Base-by-base conservation (phyloP, 805 yeast species). In the Saccharomycopsis selenospora region DNA sequence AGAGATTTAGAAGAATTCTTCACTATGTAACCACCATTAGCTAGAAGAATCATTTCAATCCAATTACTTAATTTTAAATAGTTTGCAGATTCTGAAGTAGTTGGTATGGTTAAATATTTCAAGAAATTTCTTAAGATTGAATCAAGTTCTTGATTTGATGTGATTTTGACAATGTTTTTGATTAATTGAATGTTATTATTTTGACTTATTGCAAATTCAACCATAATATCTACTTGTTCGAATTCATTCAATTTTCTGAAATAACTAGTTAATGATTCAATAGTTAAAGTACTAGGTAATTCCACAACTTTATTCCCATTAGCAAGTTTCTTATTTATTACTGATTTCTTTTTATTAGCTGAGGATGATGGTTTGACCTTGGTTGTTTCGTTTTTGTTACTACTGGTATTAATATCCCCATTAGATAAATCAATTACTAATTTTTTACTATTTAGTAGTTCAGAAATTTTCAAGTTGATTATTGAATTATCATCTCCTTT, bases 51-150 rank as follows among this genome's bases (percentile, higher is more conserved):
- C 40, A 41, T n/a, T 25, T 36, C 38, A 20, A 52, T 36, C 55
- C 55, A 52, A 36, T 52, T 52, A n/a, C 25, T n/a, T 4, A 52
- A 30, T 27, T 40, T 44, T 29, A 51, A 45, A 26, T 38, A 42
- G 36, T 29, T 28, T n/a, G 24, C 18, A 7, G 46, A 43, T n/a
- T 36, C 29, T n/a, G 41, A 25, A 11, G 14, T 36, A 28, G 28
- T 41, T 7, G 25, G 27, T 28, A 23, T 30, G 40, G 23, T 29
- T 14, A 46, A 46, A 4, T 25, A 23, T 24, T 43, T 46, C 23
- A 50, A 26, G 8, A 46, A 40, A 24, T 8, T 25, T 11, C 20
- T 23, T 6, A 49, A 41, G 11, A 52, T 17, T 8, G 14, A 23
- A 38, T 52, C 53, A 18, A 52, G 22, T 23, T 52, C 53, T 36